Evolutionary conservation across 164 flowering plant species (phyloP).

Genomic region (Annona squamosa): DNA sequence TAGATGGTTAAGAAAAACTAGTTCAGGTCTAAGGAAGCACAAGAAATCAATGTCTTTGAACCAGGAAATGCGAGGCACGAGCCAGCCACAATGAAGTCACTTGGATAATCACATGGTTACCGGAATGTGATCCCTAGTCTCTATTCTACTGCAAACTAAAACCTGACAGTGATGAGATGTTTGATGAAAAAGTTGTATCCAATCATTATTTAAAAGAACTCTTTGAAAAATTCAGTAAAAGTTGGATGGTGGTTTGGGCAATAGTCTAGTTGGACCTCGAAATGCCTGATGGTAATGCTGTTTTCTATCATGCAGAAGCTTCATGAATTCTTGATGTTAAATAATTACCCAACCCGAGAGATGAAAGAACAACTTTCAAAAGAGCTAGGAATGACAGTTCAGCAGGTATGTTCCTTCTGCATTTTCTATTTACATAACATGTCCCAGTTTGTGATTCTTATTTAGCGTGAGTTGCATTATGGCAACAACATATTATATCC

Average conservation of each 20-base stretch:
- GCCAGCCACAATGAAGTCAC: background rate
- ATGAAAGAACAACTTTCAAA: constrained; percentile 50
- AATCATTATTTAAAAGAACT: background rate
- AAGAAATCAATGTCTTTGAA: too few relatives aligned
- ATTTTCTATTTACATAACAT: background rate
- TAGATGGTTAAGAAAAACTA: background rate
- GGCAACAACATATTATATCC: background rate
- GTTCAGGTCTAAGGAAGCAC: background rate
- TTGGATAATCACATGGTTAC: background rate
- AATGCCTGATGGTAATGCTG: background rate
- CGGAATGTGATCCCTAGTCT: background rate
- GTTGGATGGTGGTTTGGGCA: background rate
- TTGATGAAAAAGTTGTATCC: background rate
- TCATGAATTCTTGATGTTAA: constrained; percentile 40
- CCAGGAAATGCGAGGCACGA: background rate
- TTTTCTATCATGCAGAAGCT: constrained; percentile 54
- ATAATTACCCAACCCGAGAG: constrained; percentile 57
- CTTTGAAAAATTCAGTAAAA: background rate
- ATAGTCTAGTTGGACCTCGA: background rate
- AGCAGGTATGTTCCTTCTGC: constrained; percentile 37
- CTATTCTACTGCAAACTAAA: background rate
- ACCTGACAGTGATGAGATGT: background rate
- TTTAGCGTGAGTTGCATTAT: background rate
- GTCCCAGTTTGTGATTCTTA: background rate
- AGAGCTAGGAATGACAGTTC: constrained; percentile 49